Evolutionary conservation across 176 grass and related monocot species (phyloP), one percentile per base, ranked within the genome.

Genomic region (Bothriochloa decipiens): DNA sequence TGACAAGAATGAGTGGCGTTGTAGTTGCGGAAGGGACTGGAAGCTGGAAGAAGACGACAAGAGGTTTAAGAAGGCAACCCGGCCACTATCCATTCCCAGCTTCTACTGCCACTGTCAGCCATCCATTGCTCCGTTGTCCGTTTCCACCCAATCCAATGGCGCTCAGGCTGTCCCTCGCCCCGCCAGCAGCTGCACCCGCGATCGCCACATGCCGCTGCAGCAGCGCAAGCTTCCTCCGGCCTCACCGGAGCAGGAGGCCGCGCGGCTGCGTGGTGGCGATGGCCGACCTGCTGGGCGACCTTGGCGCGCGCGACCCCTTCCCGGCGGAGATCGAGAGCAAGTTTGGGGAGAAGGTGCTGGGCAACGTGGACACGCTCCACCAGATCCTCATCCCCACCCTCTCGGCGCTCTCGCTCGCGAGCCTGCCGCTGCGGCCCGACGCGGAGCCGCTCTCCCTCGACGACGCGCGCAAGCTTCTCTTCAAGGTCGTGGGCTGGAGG

Each of bases 251-350:
- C 23, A n/a, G 28, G n/a, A 29, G 11, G 49, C 3, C 6, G 49
- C 90, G 86, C 17, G 37, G 64, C 20, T 26, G 58, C 52, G 75
- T 86, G 41, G 89, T 86, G 65, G 78, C 89, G 40, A 82, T 86
- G 87, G 89, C 84, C 14, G 91, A 93, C 72, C 57, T 93, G 25
- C 85, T 98, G 3, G 96, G 93, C 46, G 96, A 98, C 67, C 2
- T 92, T 0, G 93, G 93, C 11, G 91, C 89, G 17, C 70, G 93
- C 29, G 91, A 98, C 87, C 93, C 96, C 1, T 98, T 93, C 86
- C 96, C 93, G 26, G 87, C 65, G 80, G 96, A 98, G 93, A 62
- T 95, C 57, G 96, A 79, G 85, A 93, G 93, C 88, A 87, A 95
- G n/a, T 98, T 92, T 77, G 73, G 69, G 16, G 93, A 95, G 46